Base-by-base conservation (phyloP, 2,329 filamentous ascomycete genomes). In the Coniella vitis region DNA sequence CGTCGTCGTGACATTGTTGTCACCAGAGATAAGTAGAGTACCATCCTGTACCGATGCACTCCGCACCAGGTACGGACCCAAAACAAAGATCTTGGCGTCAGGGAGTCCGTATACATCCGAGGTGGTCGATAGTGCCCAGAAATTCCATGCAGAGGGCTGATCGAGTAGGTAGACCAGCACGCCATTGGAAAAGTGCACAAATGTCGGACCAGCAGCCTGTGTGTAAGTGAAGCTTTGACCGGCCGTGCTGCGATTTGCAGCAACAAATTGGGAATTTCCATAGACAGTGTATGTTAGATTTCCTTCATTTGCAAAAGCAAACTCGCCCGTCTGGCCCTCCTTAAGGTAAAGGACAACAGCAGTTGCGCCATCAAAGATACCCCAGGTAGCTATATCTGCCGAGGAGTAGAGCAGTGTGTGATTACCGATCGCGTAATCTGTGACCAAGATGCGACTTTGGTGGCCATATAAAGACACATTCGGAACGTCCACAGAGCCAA, bases 1-100 rank as follows among this genome's bases (percentile, higher is more conserved):
- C 0, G 73, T 59, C 0, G 78, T 78, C 0, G 81, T 82, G 3
- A 71, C 65, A 55, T 86, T 85, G 43, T 84, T 68, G 59, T 86
- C 83, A 10, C 81, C 83, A 3, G 73, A 74, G 20, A 86, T 61
- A 22, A 76, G 66, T 2, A 87, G 65, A 3, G 70, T 68, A 32
- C 61, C 65, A 4, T 71, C 73, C 20, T 71, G 57, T 8, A 82
- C 60, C 32, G 70, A 72, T 0, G 78, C 79, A 8, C 69, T 72
- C 17, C 78, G 71, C 38, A 79, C 64, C 9, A 82, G 66, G 56
- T 80, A 81, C 9, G 77, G 75, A 0, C 74, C 78, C 53, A 79
- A 68, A 31, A 78, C 62, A 42, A 83, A 74, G n/a, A 81, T 65
- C 32, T 79, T 74, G 52, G 76, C 59, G 43, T 69, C 56, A 0